These are phyloP conservation scores for Artemisia argyi DNA, from an alignment of 129 eudicot species.

Conservation along the genomic window DNA sequence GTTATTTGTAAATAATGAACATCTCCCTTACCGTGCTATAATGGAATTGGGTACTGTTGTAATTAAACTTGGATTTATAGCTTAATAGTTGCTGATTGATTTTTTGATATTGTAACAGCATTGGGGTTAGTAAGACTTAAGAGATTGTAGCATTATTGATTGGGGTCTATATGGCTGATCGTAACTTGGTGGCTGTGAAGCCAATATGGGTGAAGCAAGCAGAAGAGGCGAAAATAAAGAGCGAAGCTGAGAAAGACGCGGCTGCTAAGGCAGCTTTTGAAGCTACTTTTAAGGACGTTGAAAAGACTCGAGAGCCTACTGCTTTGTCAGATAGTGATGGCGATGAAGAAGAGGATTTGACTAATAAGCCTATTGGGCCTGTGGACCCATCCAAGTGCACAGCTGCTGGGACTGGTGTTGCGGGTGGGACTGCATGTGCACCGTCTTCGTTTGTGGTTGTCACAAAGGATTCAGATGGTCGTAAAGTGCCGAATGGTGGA, in stretches of 20 bases:
- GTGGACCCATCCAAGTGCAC: slow-evolving; percentile 94
- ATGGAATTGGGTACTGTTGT: too few relatives aligned
- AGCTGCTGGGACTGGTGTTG: slow-evolving; percentile 91
- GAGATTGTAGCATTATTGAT: slow-evolving; percentile 23
- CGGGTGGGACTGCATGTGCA: slow-evolving; percentile 92
- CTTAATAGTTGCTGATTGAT: slow-evolving; percentile 8
- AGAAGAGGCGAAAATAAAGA: slow-evolving; percentile 91
- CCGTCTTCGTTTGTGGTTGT: slow-evolving; percentile 72
- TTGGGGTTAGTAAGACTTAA: slow-evolving; percentile 6
- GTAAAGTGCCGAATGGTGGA: slow-evolving; percentile 77
- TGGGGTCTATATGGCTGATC: slow-evolving; percentile 67
- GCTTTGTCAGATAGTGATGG: slow-evolving; percentile 55
- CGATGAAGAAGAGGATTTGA: slow-evolving; percentile 64
- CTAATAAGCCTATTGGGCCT: slow-evolving; percentile 79
- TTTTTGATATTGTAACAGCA: slow-evolving; percentile 25
- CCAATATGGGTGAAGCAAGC: slow-evolving; percentile 98
- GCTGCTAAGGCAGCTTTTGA: slow-evolving; percentile 99
- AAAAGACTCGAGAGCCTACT: slow-evolving; percentile 41
- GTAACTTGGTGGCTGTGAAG: slow-evolving; percentile 61
- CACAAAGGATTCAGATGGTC: slow-evolving; percentile 81
- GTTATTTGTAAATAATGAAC: too few relatives aligned
- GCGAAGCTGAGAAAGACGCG: slow-evolving; percentile 91
- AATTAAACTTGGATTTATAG: not conserved
- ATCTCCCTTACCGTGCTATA: too few relatives aligned
- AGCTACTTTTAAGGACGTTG: slow-evolving; percentile 83